Evolutionary conservation across 2,329 filamentous ascomycete species (phyloP).

Genomic region (Davidsoniella australis): DNA sequence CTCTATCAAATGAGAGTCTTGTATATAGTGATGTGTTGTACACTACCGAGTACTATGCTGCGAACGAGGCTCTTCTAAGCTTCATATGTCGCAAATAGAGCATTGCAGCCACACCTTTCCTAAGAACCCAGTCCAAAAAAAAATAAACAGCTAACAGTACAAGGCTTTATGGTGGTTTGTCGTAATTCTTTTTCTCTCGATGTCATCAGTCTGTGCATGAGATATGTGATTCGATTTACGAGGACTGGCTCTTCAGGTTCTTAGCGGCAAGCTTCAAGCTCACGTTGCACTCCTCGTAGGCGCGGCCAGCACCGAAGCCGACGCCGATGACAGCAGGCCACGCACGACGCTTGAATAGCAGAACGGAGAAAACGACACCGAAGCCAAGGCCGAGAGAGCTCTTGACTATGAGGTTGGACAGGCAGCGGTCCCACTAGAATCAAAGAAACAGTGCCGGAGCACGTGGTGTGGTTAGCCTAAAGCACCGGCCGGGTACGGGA

Average conservation of each 20-base stretch:
- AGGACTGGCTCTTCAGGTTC: slow-evolving; percentile 34
- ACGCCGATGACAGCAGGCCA: slow-evolving; percentile 94
- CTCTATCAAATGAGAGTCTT: slow-evolving; percentile 7
- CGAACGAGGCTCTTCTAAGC: neutral
- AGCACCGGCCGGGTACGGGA: neutral
- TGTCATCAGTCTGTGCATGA: neutral
- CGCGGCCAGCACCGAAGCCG: slow-evolving; percentile 87
- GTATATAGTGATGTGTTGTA: slow-evolving; percentile 13
- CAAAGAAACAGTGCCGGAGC: neutral
- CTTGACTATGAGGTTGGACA: slow-evolving; percentile 94
- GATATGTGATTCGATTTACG: slow-evolving; percentile 2
- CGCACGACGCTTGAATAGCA: slow-evolving; percentile 92
- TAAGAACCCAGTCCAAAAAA: neutral
- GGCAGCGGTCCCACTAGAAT: slow-evolving; percentile 71
- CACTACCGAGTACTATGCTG: slow-evolving; percentile 4
- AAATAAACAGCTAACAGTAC: slow-evolving; percentile 5
- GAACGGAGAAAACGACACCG: slow-evolving; percentile 94
- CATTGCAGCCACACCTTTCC: neutral
- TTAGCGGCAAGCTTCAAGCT: slow-evolving; percentile 45
- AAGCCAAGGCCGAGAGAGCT: slow-evolving; percentile 91
- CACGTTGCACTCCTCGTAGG: slow-evolving; percentile 96
- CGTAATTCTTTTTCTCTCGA: slow-evolving; percentile 3
- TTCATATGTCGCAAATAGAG: neutral
- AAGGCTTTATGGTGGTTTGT: slow-evolving; percentile 7
- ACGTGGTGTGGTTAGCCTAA: slow-evolving; percentile 1